Evolutionary conservation across 306 rosid species (phyloP).

Genomic region (Mimosa pudica): DNA sequence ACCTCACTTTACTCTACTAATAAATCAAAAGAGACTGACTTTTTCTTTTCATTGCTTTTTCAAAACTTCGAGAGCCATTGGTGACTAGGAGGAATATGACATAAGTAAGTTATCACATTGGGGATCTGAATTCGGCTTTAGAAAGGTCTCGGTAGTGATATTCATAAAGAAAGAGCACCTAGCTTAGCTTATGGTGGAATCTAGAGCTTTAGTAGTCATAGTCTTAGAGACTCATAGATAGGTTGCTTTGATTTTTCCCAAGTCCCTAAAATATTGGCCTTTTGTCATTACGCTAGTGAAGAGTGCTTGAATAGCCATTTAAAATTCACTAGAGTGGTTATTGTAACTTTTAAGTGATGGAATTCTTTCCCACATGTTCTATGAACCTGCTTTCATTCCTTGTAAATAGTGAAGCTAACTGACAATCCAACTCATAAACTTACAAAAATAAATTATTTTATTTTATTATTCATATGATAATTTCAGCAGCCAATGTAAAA

Average conservation of each 20-base stretch:
- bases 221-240: constrained; percentile 41
- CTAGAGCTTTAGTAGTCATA: constrained; percentile 46
- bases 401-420: neutral
- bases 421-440: neutral
- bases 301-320: neutral
- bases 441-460: neutral
- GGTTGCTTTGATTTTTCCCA: constrained; percentile 44
- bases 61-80: constrained; percentile 30
- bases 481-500: no score
- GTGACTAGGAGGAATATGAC: constrained; percentile 29
- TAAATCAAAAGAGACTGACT: constrained; percentile 46
- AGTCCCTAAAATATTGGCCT: constrained; percentile 27
- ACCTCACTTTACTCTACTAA: constrained; percentile 50
- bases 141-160: constrained; percentile 34
- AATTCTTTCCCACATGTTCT: neutral
- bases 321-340: neutral
- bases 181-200: constrained; percentile 50
- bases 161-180: constrained; percentile 43
- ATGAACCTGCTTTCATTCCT: neutral
- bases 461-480: no score
- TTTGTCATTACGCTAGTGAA: no score
- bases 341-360: neutral
- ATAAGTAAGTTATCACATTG: constrained; percentile 45
- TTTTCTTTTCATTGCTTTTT: constrained; percentile 41
- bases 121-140: constrained; percentile 45